phyloP scores from a whole-genome alignment of 768 basidiomycete genomes.

The Mycena venus region DNA sequence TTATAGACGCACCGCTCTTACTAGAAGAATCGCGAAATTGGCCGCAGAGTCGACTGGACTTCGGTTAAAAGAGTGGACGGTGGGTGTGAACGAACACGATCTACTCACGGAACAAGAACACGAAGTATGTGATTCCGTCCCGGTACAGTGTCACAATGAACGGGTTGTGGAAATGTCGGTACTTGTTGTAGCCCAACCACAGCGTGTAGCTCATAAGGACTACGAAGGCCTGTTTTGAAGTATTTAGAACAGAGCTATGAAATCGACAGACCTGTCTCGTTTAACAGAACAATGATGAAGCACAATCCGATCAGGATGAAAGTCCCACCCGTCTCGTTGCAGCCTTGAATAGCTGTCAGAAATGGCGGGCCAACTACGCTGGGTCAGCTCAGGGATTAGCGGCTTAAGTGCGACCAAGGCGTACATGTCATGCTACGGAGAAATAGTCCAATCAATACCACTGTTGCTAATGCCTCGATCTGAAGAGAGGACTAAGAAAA shows the following conservation, averaged over 20 bases:
- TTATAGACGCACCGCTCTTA: too few relatives aligned
- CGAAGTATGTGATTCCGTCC: constrained; percentile 23
- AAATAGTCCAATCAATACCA: too few relatives aligned
- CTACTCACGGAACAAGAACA: constrained; percentile 13
- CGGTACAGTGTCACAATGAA: constrained; percentile 19
- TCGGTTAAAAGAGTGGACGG: background rate
- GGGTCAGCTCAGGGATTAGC: background rate
- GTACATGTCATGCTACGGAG: too few relatives aligned
- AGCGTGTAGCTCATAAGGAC: constrained; percentile 21
- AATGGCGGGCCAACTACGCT: constrained; percentile 1
- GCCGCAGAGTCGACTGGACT: too few relatives aligned
- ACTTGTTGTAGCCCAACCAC: constrained; percentile 15
- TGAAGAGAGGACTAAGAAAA: too few relatives aligned
- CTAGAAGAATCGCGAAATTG: too few relatives aligned
- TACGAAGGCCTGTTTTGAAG: background rate
- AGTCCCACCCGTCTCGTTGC: constrained; percentile 16
- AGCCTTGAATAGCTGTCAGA: constrained; percentile 3
- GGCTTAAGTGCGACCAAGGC: background rate
- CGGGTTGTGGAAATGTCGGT: constrained; percentile 12
- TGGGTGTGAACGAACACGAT: background rate
- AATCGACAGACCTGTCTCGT: constrained; percentile 22
- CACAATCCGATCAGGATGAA: constrained; percentile 12
- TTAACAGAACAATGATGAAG: constrained; percentile 21
- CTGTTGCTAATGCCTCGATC: too few relatives aligned
- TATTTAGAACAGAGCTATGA: background rate